phyloP scores from a whole-genome alignment of 139 green algal species.

The Pseudopediastrum boryanum region DNA sequence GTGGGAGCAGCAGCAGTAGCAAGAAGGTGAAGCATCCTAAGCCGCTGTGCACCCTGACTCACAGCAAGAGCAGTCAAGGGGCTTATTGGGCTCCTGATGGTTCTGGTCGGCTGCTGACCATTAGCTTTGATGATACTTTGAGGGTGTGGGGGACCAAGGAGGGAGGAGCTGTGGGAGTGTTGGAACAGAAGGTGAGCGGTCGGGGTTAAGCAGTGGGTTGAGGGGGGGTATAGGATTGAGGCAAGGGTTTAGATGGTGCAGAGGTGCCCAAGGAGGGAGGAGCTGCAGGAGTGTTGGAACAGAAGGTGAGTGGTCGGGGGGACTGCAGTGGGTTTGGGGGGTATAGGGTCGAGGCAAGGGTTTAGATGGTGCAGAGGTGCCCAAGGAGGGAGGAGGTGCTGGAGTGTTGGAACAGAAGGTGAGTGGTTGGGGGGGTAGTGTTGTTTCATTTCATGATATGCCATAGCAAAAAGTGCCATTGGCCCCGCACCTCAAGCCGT shows the following conservation, averaged over 20 bases:
- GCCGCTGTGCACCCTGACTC: slow-evolving; percentile 40
- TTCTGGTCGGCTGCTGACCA: slow-evolving; percentile 54
- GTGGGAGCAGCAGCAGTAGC: slow-evolving; percentile 26
- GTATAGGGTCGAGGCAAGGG: neutral
- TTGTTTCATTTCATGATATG: too few relatives aligned
- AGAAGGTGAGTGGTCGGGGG: slow-evolving; percentile 1
- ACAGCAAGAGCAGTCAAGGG: slow-evolving; percentile 65
- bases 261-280: slow-evolving; percentile 21
- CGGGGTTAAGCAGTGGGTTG: neutral
- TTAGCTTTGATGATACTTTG: slow-evolving; percentile 75
- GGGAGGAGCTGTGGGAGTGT: slow-evolving; percentile 2
- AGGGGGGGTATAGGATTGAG: neutral
- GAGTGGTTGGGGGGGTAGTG: neutral
- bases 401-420: slow-evolving; percentile 2
- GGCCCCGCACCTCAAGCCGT: too few relatives aligned
- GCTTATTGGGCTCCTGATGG: slow-evolving; percentile 72
- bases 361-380: slow-evolving; percentile 20
- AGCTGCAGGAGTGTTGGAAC: neutral
- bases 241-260: neutral
- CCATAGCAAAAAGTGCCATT: too few relatives aligned
- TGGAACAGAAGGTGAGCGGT: slow-evolving; percentile 10
- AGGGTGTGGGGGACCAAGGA: slow-evolving; percentile 53
- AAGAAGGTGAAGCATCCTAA: slow-evolving; percentile 28
- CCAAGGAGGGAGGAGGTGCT: slow-evolving; percentile 1
- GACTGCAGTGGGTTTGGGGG: neutral